Evolutionary conservation across 345 rosid species (phyloP).

Genomic region (Melaleuca quinquenervia): DNA sequence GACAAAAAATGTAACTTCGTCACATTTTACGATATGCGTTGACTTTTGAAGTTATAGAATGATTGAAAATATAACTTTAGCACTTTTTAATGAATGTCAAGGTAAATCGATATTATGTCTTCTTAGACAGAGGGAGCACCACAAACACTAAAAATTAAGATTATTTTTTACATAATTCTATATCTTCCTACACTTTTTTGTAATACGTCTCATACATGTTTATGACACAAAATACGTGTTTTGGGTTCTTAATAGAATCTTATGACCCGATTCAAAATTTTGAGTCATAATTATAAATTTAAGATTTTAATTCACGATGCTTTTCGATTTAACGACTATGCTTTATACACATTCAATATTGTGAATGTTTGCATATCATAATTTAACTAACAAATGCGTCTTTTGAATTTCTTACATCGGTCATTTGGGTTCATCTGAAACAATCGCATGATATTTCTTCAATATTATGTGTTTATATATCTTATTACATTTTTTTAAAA

Average conservation of each 20-base stretch:
- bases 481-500: neutral
- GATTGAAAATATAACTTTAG: neutral
- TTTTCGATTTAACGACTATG: rapidly evolving
- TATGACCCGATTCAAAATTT: no score
- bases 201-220: neutral
- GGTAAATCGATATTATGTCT: neutral
- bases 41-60: neutral
- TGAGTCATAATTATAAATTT: no score
- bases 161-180: neutral
- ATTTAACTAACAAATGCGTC: neutral
- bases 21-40: neutral
- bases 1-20: neutral
- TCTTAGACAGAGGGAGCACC: neutral
- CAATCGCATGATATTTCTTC: neutral
- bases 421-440: neutral
- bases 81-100: neutral
- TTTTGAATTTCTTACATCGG: neutral
- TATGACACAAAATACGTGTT: neutral
- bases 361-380: neutral
- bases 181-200: neutral
- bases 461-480: neutral
- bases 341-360: neutral
- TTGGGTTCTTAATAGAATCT: neutral
- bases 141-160: neutral
- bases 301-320: neutral